Evolutionary conservation across 2,329 filamentous ascomycete species (phyloP), one percentile per base, ranked within the genome.

Genomic region (Fusarium azukiicola): DNA sequence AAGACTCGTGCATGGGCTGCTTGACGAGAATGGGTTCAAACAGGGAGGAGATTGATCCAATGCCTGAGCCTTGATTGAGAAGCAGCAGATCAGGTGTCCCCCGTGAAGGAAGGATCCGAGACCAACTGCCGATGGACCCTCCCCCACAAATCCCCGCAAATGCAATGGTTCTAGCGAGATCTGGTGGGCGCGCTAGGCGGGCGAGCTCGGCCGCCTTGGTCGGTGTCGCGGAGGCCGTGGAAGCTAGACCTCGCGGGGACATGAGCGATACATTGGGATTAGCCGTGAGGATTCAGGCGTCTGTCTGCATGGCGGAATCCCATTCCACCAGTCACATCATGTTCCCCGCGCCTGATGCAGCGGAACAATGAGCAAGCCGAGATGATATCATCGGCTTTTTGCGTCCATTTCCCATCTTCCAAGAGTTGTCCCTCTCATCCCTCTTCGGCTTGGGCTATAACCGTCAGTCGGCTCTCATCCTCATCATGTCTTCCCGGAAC

Each of bases 61-160:
- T 21, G 36, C 27, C 42, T 5, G 63, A 40, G 38, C 66, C 49
- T 54, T 49, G 66, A 78, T 75, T 78, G 67, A 75, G 74, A 78
- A 78, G 69, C 52, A 58, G 54, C 52, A 58, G 54, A 58, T 58
- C 54, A 58, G 54, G 58, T 72, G 67, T 67, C 58, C 66, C 46
- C 54, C 54, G 32, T 12, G 50, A 66, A 44, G 44, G 50, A 66
- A 44, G 44, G 73, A 79, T 76, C 76, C 76, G 76, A 46, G 69
- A 79, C 52, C 38, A 78, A 68, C 61, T 78, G 76, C 76, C 76
- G 76, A 69, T 40, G 8, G 64, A 56, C 19, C 61, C 52, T 75
- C 75, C 58, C 69, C 75, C 75, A 75, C 75, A 77, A 75, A 71
- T 66, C 61, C 61, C 61, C 61, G 61, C 27, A 27, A 27, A 27